Conservation (phyloP, 768 basidiomycete genomes). For the Lactarius indigo region DNA sequence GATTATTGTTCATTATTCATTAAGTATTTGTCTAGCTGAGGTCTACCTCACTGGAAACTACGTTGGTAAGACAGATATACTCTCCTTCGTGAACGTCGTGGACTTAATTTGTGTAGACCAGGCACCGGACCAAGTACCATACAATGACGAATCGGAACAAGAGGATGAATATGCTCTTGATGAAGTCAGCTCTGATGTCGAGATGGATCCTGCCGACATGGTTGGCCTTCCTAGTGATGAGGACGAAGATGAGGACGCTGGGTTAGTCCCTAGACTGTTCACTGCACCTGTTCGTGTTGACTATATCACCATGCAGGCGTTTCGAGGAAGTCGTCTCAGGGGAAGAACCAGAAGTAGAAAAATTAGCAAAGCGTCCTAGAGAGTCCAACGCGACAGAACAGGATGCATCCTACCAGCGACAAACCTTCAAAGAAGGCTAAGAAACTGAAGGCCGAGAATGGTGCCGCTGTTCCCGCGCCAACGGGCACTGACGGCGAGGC, state of each 20-base stretch:
- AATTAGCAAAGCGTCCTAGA: conserved; percentile 64
- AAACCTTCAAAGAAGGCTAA: conserved; percentile 58
- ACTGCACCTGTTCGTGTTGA: not conserved
- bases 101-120: conserved; percentile 44
- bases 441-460: conserved; percentile 67
- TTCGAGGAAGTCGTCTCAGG: conserved; percentile 68
- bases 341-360: conserved; percentile 13
- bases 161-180: conserved; percentile 64
- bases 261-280: conserved; percentile 36
- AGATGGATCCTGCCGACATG: conserved; percentile 62
- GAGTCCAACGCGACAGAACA: conserved; percentile 53
- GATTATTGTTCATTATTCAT: not conserved
- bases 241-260: conserved; percentile 35
- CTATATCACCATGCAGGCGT: conserved; percentile 41
- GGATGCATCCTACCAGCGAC: conserved; percentile 34
- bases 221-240: conserved; percentile 46
- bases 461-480: conserved; percentile 38
- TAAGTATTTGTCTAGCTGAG: conserved; percentile 40
- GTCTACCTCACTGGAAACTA: conserved; percentile 85
- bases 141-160: conserved; percentile 46
- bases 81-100: not conserved
- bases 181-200: conserved; percentile 81
- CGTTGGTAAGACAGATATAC: conserved; percentile 48
- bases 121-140: conserved; percentile 46
- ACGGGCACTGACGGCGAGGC: conserved; percentile 27